Conservation (phyloP, 805 yeast genomes). For the Kluyveromyces starmeri region DNA sequence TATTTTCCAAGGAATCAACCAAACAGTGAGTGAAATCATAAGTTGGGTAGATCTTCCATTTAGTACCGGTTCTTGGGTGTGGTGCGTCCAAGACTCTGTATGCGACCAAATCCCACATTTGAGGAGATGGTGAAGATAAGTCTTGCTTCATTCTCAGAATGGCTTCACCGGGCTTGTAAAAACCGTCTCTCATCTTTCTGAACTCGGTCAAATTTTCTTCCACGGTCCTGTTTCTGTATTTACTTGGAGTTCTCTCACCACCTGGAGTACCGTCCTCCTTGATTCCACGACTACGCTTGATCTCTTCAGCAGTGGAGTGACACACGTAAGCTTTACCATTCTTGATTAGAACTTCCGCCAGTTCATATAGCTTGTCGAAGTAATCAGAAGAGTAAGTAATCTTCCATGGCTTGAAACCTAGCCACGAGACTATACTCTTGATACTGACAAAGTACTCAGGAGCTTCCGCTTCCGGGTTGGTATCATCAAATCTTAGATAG, state of each 20-base stretch:
- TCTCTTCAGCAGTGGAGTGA: slow-evolving; percentile 87
- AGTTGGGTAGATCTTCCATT: slow-evolving; percentile 98
- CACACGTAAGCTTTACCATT: slow-evolving; percentile 81
- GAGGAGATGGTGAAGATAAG: slow-evolving; percentile 82
- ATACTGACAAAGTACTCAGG: slow-evolving; percentile 83
- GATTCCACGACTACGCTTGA: slow-evolving; percentile 83
- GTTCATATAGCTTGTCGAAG: slow-evolving; percentile 77
- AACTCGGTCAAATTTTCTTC: slow-evolving; percentile 76
- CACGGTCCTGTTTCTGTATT: slow-evolving; percentile 58
- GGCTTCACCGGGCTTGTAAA: slow-evolving; percentile 83
- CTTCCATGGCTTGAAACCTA: slow-evolving; percentile 91
- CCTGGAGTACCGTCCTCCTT: slow-evolving; percentile 89
- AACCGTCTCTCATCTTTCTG: slow-evolving; percentile 86
- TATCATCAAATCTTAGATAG: slow-evolving; percentile 90
- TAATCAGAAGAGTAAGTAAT: slow-evolving; percentile 94
- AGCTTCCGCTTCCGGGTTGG: slow-evolving; percentile 98
- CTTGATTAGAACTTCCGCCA: slow-evolving; percentile 75
- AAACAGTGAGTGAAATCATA: slow-evolving; percentile 98
- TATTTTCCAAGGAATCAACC: slow-evolving; percentile 95
- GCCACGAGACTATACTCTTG: slow-evolving; percentile 79
- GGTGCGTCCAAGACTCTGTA: slow-evolving; percentile 87
- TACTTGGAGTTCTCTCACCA: slow-evolving; percentile 81
- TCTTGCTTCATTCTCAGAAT: slow-evolving; percentile 97
- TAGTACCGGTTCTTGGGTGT: slow-evolving; percentile 93
- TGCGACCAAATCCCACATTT: slow-evolving; percentile 99